Evolutionary conservation across 2,329 filamentous ascomycete species (phyloP).

Genomic region (Beauveria sp.): DNA sequence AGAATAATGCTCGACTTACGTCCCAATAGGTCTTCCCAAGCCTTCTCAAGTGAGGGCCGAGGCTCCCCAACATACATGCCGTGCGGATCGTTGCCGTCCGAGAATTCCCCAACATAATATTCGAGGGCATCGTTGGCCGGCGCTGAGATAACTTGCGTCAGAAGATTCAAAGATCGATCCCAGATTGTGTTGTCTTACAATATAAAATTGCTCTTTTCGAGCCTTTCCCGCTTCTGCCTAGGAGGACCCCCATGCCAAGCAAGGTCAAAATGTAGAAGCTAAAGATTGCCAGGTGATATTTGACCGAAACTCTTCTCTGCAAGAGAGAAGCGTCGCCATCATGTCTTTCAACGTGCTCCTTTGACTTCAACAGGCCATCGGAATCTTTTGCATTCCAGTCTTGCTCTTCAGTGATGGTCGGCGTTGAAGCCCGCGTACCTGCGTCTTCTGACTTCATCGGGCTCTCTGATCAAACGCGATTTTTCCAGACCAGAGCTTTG

Average conservation of each 20-base stretch:
- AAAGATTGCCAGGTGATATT: conserved; percentile 1
- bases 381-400: conserved; percentile 3
- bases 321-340: not conserved
- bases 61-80: conserved; percentile 10
- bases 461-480: not conserved
- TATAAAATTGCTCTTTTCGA: not conserved
- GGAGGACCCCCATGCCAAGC: not conserved
- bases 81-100: conserved; percentile 1
- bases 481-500: not conserved
- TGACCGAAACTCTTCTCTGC: not conserved
- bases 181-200: not conserved
- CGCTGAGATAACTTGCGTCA: not conserved
- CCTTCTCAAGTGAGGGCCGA: conserved; percentile 9
- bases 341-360: not conserved
- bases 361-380: not conserved
- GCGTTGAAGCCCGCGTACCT: not conserved
- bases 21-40: conserved; percentile 4
- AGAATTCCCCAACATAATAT: conserved; percentile 5
- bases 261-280: conserved; percentile 1
- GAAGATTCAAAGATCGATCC: not conserved
- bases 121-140: conserved; percentile 8
- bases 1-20: not conserved
- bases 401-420: conserved; percentile 3
- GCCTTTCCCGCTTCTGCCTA: not conserved
- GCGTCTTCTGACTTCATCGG: conserved; percentile 3